Evolutionary conservation across 257 asterid genomes (phyloP).

Genomic region (Nyctanthes arbortristis): DNA sequence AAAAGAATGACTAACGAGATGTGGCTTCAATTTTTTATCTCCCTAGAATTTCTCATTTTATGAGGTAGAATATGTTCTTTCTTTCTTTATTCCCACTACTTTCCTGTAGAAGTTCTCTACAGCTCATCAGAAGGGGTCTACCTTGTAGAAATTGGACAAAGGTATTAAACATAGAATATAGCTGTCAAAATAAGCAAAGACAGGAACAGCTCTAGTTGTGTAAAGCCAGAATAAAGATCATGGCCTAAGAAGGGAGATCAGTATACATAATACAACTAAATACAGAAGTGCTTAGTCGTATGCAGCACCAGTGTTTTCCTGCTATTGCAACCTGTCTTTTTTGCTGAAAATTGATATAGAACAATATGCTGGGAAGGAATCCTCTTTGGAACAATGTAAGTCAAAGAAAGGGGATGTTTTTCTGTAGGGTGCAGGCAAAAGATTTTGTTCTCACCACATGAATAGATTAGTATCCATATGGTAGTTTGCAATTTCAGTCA

Average conservation of each 20-base stretch:
- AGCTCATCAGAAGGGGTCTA: background rate
- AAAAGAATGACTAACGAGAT: background rate
- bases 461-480: background rate
- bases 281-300: background rate
- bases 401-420: background rate
- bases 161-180: background rate
- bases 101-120: background rate
- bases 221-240: background rate
- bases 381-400: background rate
- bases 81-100: background rate
- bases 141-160: background rate
- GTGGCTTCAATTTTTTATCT: background rate
- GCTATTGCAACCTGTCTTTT: background rate
- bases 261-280: background rate
- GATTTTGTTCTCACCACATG: background rate
- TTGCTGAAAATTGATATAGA: background rate
- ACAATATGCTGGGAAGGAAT: background rate
- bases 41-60: background rate
- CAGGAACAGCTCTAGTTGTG: background rate
- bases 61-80: slow-evolving; percentile 14
- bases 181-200: background rate
- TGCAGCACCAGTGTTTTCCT: background rate
- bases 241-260: background rate
- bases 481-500: background rate
- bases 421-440: background rate